Conservation (phyloP, 202 grass and related monocot species). For the Carex sylvatica region DNA sequence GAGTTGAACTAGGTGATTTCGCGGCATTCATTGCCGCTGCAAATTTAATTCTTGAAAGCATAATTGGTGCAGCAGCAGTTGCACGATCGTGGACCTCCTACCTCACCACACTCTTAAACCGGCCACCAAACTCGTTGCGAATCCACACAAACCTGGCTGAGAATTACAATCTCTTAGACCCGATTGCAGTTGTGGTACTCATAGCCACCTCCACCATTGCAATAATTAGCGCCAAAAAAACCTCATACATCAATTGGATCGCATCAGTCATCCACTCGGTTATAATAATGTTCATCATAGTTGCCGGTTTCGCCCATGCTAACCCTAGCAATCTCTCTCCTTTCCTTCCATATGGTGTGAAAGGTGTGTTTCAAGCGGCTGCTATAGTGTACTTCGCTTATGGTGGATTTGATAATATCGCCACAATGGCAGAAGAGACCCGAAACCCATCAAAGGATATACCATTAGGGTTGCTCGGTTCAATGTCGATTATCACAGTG, state of each 20-base stretch:
- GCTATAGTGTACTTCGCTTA: constrained; percentile 92
- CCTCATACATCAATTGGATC: constrained; percentile 78
- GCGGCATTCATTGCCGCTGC: constrained; percentile 82
- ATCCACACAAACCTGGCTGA: constrained; percentile 44
- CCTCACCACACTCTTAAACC: constrained; percentile 66
- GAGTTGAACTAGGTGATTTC: constrained; percentile 84
- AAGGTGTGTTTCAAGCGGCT: constrained; percentile 71
- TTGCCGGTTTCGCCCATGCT: constrained; percentile 61
- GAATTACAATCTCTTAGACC: constrained; percentile 73
- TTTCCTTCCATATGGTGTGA: constrained; percentile 65
- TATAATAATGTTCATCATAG: constrained; percentile 66
- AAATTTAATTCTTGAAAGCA: constrained; percentile 85
- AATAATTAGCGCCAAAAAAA: constrained; percentile 70
- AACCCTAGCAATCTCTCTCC: constrained; percentile 53
- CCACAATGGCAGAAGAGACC: constrained; percentile 90
- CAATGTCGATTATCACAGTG: constrained; percentile 73
- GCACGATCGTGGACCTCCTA: constrained; percentile 84
- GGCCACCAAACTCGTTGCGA: constrained; percentile 35
- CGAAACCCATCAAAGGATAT: constrained; percentile 80
- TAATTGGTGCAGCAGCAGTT: constrained; percentile 71
- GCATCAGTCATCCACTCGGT: constrained; percentile 62
- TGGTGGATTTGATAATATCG: constrained; percentile 89
- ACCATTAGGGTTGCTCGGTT: constrained; percentile 63
- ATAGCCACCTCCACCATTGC: constrained; percentile 57
- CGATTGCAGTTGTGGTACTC: constrained; percentile 57